phyloP scores from a whole-genome alignment of 306 rosid genomes.

The Vigna reflexopilosa region DNA sequence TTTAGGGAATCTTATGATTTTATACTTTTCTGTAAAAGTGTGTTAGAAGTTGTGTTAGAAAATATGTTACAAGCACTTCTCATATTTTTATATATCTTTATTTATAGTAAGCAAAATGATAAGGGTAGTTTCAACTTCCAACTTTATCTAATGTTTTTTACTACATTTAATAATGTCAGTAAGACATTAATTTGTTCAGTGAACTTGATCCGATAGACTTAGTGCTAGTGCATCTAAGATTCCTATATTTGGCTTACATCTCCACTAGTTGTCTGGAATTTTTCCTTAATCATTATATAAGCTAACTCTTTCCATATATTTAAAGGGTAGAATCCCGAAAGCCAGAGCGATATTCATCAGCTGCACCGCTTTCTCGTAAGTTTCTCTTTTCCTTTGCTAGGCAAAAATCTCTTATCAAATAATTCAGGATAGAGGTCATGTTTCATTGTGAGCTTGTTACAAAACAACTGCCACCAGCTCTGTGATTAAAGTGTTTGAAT shows the following conservation, averaged over 20 bases:
- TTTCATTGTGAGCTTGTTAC: conserved; percentile 12
- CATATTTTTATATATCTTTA: not conserved
- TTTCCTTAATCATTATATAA: conserved; percentile 36
- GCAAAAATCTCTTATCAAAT: conserved; percentile 5
- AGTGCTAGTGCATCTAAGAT: conserved; percentile 8
- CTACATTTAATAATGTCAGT: not conserved
- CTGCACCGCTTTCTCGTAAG: conserved; percentile 99
- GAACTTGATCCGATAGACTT: conserved; percentile 26
- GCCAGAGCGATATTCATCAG: conserved; percentile 97
- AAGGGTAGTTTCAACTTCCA: conserved; percentile 12
- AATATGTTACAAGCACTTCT: too few species aligned
- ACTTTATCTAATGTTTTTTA: conserved; percentile 1
- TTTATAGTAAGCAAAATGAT: conserved; percentile 1
- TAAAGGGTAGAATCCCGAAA: conserved; percentile 97
- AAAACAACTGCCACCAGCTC: conserved; percentile 1
- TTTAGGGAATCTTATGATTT: too few species aligned
- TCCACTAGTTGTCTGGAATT: conserved; percentile 5
- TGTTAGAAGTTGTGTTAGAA: too few species aligned
- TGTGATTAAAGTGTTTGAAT: conserved; percentile 15
- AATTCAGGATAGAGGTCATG: conserved; percentile 25
- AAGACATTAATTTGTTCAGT: not conserved
- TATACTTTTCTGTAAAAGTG: too few species aligned
- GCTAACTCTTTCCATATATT: conserved; percentile 57
- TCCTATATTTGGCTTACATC: conserved; percentile 12
- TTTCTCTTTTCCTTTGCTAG: conserved; percentile 40